These are phyloP conservation scores for Thuidium tamariscinum DNA, from an alignment of 225 moss, liverwort and hornwort genomes.

Conservation along the genomic window DNA sequence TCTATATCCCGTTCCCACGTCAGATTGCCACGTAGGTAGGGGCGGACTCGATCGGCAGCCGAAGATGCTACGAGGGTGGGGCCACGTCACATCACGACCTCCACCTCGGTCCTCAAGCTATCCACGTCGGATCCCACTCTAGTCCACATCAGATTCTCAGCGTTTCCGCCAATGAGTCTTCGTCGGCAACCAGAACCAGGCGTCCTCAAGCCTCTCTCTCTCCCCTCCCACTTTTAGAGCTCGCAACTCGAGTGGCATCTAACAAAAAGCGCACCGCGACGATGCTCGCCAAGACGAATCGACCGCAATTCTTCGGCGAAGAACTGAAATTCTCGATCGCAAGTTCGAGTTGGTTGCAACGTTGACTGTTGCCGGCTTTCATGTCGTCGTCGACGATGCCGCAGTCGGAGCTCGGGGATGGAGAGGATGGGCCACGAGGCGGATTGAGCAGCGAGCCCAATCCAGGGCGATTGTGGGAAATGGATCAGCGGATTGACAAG, in stretches of 20 bases:
- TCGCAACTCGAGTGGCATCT: background rate
- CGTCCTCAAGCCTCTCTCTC: too few species aligned
- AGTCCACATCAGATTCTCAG: background rate
- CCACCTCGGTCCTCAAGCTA: background rate
- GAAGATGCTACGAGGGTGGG: background rate
- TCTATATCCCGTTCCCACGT: background rate
- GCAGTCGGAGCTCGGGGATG: background rate
- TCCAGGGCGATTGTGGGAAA: slow-evolving; percentile 60
- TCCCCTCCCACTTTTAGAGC: background rate
- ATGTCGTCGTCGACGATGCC: background rate
- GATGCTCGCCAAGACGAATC: background rate
- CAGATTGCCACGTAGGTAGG: background rate
- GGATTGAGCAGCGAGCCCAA: background rate
- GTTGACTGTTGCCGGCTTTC: background rate
- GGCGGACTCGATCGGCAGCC: background rate
- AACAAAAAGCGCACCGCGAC: background rate
- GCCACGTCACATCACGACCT: background rate
- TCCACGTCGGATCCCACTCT: background rate
- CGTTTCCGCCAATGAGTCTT: background rate
- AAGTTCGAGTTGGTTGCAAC: background rate
- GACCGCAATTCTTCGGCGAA: background rate
- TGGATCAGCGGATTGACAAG: slow-evolving; percentile 74
- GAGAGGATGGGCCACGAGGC: background rate
- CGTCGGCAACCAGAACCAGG: background rate
- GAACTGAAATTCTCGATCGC: background rate